These are phyloP conservation scores for Leptomonas pyrrhocoris DNA, from an alignment of 208 protist genomes.

Conservation along the genomic window DNA sequence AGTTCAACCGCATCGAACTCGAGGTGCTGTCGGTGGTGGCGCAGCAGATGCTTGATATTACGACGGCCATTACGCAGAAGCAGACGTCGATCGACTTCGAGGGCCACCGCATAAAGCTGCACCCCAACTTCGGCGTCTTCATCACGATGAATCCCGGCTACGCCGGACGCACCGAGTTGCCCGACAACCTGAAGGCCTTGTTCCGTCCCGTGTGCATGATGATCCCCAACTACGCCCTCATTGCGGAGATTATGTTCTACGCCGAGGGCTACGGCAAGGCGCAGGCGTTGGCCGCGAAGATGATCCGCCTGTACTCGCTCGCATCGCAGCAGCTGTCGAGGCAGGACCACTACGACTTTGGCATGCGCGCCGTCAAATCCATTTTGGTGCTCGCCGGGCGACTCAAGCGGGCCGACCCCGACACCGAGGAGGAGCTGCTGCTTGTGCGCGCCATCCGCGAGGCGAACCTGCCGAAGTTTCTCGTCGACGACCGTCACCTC, in stretches of 20 bases:
- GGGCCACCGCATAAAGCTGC: conserved; percentile 91
- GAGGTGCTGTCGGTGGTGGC: conserved; percentile 97
- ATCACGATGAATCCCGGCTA: conserved; percentile 99
- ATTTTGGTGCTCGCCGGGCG: conserved; percentile 94
- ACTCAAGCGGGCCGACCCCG: conserved; percentile 85
- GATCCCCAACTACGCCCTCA: conserved; percentile 96
- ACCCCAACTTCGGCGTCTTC: conserved; percentile 94
- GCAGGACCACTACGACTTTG: conserved; percentile 96
- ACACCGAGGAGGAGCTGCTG: conserved; percentile 91
- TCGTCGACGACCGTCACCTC: conserved; percentile 89
- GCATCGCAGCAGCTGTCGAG: conserved; percentile 95
- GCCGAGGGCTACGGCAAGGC: conserved; percentile 96
- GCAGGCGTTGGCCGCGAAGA: conserved; percentile 90
- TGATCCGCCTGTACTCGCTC: conserved; percentile 95
- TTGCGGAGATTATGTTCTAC: conserved; percentile 97
- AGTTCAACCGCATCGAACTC: conserved; percentile 99
- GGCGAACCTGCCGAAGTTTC: conserved; percentile 94
- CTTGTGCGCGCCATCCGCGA: conserved; percentile 92
- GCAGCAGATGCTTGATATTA: conserved; percentile 96
- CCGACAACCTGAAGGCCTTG: conserved; percentile 97
- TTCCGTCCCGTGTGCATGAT: conserved; percentile 97
- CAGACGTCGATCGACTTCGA: conserved; percentile 88
- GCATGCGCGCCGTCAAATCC: conserved; percentile 95
- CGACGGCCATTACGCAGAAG: conserved; percentile 85
- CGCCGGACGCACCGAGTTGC: conserved; percentile 96